Evolutionary conservation across 1,284 basidiomycete species (phyloP).

Genomic region (Papiliotrema nemorosa): DNA sequence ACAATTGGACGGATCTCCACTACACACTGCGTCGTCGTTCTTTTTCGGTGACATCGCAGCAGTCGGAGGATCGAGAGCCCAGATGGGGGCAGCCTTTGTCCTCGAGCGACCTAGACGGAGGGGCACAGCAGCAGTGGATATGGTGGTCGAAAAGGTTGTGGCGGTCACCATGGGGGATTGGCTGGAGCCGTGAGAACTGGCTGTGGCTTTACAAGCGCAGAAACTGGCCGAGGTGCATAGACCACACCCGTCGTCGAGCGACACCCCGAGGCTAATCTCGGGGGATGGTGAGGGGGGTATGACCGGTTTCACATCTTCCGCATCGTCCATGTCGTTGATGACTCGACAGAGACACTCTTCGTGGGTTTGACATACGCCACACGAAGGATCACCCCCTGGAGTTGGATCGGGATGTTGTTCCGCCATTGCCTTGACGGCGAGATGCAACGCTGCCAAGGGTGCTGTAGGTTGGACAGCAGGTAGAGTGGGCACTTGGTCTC

Average conservation of each 20-base stretch:
- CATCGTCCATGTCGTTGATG: constrained; percentile 19
- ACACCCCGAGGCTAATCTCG: constrained; percentile 4
- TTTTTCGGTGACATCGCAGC: constrained; percentile 11
- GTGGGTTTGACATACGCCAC: constrained; percentile 38
- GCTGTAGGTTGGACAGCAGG: constrained; percentile 11
- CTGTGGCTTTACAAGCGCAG: constrained; percentile 36
- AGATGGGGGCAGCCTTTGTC: constrained; percentile 13
- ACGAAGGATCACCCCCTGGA: constrained; percentile 12
- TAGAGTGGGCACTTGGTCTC: not conserved
- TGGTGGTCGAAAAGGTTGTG: not conserved
- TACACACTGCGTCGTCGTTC: constrained; percentile 40
- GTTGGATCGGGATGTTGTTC: constrained; percentile 2
- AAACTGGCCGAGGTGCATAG: constrained; percentile 41
- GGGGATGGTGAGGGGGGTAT: constrained; percentile 24
- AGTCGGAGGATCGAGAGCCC: constrained; percentile 24
- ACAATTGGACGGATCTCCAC: constrained; percentile 48
- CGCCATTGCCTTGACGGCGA: constrained; percentile 7
- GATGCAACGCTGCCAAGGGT: constrained; percentile 2
- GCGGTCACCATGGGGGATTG: constrained; percentile 1
- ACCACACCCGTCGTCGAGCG: constrained; percentile 29
- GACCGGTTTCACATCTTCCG: constrained; percentile 29
- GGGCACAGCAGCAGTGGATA: not conserved
- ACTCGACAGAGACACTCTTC: constrained; percentile 40
- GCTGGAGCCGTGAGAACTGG: constrained; percentile 1
- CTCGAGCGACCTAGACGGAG: not conserved